Base-by-base conservation (phyloP, 2,329 filamentous ascomycete species). In the Cercospora zeae-maydis region DNA sequence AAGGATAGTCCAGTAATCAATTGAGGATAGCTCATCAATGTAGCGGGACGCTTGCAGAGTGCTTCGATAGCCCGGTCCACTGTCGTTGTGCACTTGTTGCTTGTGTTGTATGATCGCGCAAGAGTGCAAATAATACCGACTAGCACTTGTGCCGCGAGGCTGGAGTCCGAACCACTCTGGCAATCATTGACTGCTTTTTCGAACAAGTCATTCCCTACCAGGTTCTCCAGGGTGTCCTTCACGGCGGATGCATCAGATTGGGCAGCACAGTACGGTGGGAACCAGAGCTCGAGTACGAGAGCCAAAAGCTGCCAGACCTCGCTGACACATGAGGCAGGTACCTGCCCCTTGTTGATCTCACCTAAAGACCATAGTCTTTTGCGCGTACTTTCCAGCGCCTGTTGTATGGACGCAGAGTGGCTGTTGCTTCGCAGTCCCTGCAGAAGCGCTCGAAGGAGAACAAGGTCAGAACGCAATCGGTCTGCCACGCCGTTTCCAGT, bases 231-330 rank as follows among this genome's bases (percentile, higher is more conserved):
- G 21, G 13, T 34, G 10, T 31, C 16, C 8, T 16, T 33, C 56
- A 54, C 37, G 13, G 21, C 58, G 30, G 30, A 27, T 34, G 36
- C 39, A 24, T 49, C 58, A 11, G 19, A 52, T 21, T 42, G 31
- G 27, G 47, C 34, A 8, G 54, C 56, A 30, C 58, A 59, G 64
- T 63, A 69, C 10, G 58, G 37, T 2, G 69, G 70, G 13, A 64
- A 68, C 66, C 67, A 71, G 31, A 68, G 54, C 11, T 67, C 53
- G 3, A 71, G 61, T 4, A 65, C 54, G 36, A 53, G 47, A n/a
- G 58, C 37, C 8, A 65, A 39, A 37, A 69, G 39, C 16, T 59
- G 58, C 71, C 71, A 72, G 10, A 67, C 21, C 13, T 30, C 16
- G 13, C 13, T 24, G 10, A 47, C 21, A 14, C 57, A 59, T 19